These are phyloP conservation scores for Saccharomycopsis javanensis DNA, from an alignment of 805 yeast genomes.

Conservation along the genomic window DNA sequence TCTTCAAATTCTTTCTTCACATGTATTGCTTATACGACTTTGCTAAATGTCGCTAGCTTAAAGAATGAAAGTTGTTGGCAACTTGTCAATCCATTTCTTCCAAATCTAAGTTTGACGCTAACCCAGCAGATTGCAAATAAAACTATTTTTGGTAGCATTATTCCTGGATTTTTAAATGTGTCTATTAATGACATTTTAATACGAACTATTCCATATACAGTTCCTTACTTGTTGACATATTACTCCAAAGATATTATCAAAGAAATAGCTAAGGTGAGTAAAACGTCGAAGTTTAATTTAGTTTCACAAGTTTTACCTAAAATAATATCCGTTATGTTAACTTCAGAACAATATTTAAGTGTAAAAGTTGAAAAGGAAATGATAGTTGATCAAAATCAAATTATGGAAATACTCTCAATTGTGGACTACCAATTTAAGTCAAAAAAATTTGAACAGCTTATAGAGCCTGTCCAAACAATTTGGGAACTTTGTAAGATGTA, in stretches of 20 bases:
- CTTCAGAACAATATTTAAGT: slow-evolving; percentile 26
- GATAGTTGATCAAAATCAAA: slow-evolving; percentile 37
- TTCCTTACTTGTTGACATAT: slow-evolving; percentile 65
- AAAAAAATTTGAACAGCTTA: slow-evolving; percentile 24
- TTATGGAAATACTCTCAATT: slow-evolving; percentile 43
- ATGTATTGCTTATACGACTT: slow-evolving; percentile 57
- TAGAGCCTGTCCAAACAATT: slow-evolving; percentile 23
- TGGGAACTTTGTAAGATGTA: slow-evolving; percentile 39
- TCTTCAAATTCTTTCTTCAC: slow-evolving; percentile 56
- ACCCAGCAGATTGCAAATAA: slow-evolving; percentile 43
- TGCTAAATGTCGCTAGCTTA: slow-evolving; percentile 47
- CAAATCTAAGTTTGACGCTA: slow-evolving; percentile 55
- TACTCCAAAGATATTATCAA: slow-evolving; percentile 53
- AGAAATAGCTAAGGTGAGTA: slow-evolving; percentile 47
- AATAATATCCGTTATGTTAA: slow-evolving; percentile 49
- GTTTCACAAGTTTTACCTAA: slow-evolving; percentile 40
- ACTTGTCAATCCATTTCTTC: slow-evolving; percentile 68
- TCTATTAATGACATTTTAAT: slow-evolving; percentile 50
- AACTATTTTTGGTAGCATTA: slow-evolving; percentile 43
- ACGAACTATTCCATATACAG: slow-evolving; percentile 61
- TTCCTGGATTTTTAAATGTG: slow-evolving; percentile 59
- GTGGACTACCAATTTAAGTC: slow-evolving; percentile 39
- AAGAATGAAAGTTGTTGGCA: slow-evolving; percentile 65
- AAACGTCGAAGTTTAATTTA: slow-evolving; percentile 37
- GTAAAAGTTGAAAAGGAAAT: slow-evolving; percentile 24